Evolutionary conservation across 2,329 filamentous ascomycete species (phyloP).

Genomic region (Mycosphaerella sp.): DNA sequence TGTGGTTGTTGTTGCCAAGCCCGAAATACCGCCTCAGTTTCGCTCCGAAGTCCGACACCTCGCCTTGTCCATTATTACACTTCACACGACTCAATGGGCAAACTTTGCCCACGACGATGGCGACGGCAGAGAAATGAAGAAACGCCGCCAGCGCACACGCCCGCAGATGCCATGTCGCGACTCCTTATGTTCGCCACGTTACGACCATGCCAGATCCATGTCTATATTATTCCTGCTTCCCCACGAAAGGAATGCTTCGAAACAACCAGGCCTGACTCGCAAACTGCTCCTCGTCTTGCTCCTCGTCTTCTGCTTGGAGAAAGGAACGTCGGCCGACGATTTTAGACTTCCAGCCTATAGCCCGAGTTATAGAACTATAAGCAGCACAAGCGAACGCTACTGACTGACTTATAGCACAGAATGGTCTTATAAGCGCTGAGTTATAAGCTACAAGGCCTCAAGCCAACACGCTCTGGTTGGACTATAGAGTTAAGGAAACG

Average conservation of each 20-base stretch:
- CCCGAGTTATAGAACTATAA: no score
- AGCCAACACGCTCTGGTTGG: no score
- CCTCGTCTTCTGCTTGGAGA: not conserved
- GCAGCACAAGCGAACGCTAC: no score
- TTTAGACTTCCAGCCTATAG: not conserved
- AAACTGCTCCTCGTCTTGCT: not conserved
- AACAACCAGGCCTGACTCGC: constrained; percentile 9
- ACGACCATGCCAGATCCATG: not conserved
- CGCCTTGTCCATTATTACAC: not conserved
- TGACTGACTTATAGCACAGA: no score
- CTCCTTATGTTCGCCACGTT: no score
- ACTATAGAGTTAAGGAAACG: no score
- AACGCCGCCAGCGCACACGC: no score
- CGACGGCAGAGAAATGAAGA: not conserved
- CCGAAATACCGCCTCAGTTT: no score
- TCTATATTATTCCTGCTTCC: no score
- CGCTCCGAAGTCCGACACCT: not conserved
- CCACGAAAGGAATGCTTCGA: not conserved
- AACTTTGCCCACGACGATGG: not conserved
- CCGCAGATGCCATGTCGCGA: not conserved
- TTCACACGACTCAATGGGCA: not conserved
- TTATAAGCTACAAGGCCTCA: no score
- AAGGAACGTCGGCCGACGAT: not conserved
- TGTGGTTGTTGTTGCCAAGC: not conserved
- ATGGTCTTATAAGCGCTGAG: no score